Evolutionary conservation across 148 eudicot species (phyloP), one percentile per base, ranked within the genome.

Genomic region (Polygonum aviculare): DNA sequence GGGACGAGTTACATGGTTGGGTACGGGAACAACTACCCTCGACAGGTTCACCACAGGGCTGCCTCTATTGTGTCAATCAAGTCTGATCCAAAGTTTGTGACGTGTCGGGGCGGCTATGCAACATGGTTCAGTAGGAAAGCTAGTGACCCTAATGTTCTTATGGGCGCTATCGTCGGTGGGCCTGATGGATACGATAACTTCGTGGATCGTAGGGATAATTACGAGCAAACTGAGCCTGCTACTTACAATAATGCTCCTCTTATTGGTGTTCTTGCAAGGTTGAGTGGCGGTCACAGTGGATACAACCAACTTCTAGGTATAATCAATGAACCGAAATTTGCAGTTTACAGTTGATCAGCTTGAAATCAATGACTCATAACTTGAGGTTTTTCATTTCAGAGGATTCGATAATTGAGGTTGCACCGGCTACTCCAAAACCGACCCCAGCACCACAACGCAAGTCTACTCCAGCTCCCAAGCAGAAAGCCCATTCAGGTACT

Each of bases 1-100:
- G 99, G 91, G 65, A 95, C 97, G 54, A 95, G 99, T 77, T 95
- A 95, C 85, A 95, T 95, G 98, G 99, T 95, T 1, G 99, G 98
- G 15, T 95, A 94, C 38, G 97, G 97, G 72, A 90, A 76, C 87
- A 94, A 90, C 78, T 94, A 85, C 82, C 98, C 98, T 0, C 83
- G 76, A 54, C 98, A 92, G 77, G 96, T 92, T 51, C 98, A 92
- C 78, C 98, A 94, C 85, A 85, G 98, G 26, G 97, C 81, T 70
- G 87, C 98, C 26, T 94, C 98, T 12, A 94, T 60, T 54, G 94
- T 92, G 21, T 94, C 98, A 15, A 76, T 78, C 79, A 94, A 94
- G 84, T 84, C 69, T 62, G 74, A 92, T 83, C 89, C 94, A 14
- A 51, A 89, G 2, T 92, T 94, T 38, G 89, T 94, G 0, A 86